Percentiles rank a stretch among this genome's conserved stretches.
These are phyloP conservation scores for Aspergillus incahuasiensis DNA, from an alignment of 495 filamentous ascomycete species.

Conservation along the genomic window DNA sequence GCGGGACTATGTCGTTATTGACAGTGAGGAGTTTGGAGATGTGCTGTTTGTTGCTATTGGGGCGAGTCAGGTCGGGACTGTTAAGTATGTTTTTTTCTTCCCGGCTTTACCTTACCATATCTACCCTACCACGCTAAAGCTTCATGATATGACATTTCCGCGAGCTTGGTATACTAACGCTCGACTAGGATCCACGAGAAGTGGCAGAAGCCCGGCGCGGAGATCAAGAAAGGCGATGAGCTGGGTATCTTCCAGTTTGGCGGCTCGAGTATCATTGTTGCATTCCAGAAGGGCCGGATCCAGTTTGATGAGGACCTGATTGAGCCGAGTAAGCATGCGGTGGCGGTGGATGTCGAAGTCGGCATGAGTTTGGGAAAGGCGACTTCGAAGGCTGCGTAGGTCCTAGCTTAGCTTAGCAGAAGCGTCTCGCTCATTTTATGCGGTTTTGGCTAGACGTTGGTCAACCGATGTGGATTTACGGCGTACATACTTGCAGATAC, in stretches of 20 bases:
- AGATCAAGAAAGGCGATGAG: constrained; percentile 43
- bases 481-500: too few relatives aligned
- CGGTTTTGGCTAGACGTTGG: too few relatives aligned
- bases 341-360: constrained; percentile 28
- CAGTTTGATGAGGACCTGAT: constrained; percentile 37
- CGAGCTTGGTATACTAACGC: too few relatives aligned
- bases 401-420: neutral
- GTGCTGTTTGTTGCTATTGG: constrained; percentile 32
- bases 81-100: constrained; percentile 23
- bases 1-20: constrained; percentile 24
- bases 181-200: constrained; percentile 23
- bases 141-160: too few relatives aligned
- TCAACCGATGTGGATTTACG: too few relatives aligned
- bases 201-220: constrained; percentile 32
- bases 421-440: neutral
- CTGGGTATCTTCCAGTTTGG: constrained; percentile 40
- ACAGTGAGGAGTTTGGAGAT: constrained; percentile 25
- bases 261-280: constrained; percentile 38
- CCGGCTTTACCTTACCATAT: too few relatives aligned
- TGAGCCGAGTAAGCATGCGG: constrained; percentile 13
- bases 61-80: constrained; percentile 26
- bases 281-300: constrained; percentile 35
- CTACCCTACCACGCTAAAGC: too few relatives aligned
- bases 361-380: constrained; percentile 25
- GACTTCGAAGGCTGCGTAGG: neutral